phyloP scores from a whole-genome alignment of 148 eudicot genomes.

The Dysphania ambrosioides region DNA sequence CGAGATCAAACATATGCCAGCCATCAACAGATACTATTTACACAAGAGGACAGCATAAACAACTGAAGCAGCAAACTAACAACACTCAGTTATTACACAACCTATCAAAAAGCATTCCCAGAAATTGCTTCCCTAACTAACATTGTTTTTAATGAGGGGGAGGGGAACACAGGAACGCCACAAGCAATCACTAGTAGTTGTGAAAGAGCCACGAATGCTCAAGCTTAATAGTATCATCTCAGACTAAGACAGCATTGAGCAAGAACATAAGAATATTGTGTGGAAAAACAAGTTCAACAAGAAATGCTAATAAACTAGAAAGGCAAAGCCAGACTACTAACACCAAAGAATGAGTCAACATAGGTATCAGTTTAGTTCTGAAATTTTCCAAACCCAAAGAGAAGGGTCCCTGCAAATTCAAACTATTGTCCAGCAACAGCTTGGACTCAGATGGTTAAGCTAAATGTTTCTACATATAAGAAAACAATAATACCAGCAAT shows the following conservation, averaged over 20 bases:
- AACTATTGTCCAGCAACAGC: not conserved
- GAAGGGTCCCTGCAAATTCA: slow-evolving; percentile 7
- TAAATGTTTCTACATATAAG: slow-evolving; percentile 26
- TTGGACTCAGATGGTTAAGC: slow-evolving; percentile 26
- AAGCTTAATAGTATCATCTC: not conserved
- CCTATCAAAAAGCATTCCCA: not conserved
- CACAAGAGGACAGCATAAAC: not conserved
- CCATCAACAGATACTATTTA: slow-evolving; percentile 9
- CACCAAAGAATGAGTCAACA: not conserved
- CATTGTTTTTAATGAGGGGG: not conserved
- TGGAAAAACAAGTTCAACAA: not conserved
- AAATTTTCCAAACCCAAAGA: not conserved
- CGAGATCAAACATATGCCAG: slow-evolving; percentile 15
- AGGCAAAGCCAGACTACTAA: not conserved
- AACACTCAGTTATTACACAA: too few species aligned
- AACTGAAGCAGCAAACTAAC: not conserved
- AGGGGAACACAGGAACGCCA: not conserved
- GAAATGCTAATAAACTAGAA: too few species aligned
- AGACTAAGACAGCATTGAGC: not conserved
- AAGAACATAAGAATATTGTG: not conserved
- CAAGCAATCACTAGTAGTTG: not conserved
- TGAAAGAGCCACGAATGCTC: not conserved
- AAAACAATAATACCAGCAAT: slow-evolving; percentile 37
- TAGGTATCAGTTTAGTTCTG: not conserved
- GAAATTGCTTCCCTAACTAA: not conserved